Conservation (phyloP, 1,284 basidiomycete species). For the Porodaedalea pini region DNA sequence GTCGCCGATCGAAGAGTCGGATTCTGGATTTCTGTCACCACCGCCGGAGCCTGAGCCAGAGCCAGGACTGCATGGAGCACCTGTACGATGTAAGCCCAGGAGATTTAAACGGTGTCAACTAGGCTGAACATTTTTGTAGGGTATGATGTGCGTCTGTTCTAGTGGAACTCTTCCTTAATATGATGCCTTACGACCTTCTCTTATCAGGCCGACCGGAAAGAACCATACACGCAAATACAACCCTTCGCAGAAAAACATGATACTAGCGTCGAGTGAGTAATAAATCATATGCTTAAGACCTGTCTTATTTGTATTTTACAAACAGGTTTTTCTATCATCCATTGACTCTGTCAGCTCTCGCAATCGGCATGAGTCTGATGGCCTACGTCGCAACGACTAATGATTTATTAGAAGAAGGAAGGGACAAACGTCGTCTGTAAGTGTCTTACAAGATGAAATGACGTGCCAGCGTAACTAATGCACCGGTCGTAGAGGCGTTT, state of each 20-base stretch:
- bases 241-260: slow-evolving; percentile 80
- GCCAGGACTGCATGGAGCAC: slow-evolving; percentile 29
- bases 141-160: slow-evolving; percentile 45
- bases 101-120: not conserved
- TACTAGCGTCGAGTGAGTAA: slow-evolving; percentile 71
- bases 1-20: slow-evolving; percentile 35
- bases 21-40: slow-evolving; percentile 25
- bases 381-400: slow-evolving; percentile 77
- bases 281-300: not conserved
- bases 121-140: slow-evolving; percentile 28
- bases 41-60: slow-evolving; percentile 25
- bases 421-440: slow-evolving; percentile 74
- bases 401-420: slow-evolving; percentile 73
- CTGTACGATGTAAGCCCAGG: slow-evolving; percentile 28
- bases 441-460: slow-evolving; percentile 29
- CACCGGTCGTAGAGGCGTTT: slow-evolving; percentile 50
- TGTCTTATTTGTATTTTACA: slow-evolving; percentile 15
- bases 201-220: slow-evolving; percentile 69
- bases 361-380: slow-evolving; percentile 58
- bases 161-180: slow-evolving; percentile 11
- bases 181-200: not conserved
- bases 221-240: slow-evolving; percentile 73
- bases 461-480: slow-evolving; percentile 4
- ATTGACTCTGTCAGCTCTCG: slow-evolving; percentile 67
- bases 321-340: slow-evolving; percentile 80